Base-by-base conservation (phyloP, 768 basidiomycete genomes). In the Sarcomyxa edulis region DNA sequence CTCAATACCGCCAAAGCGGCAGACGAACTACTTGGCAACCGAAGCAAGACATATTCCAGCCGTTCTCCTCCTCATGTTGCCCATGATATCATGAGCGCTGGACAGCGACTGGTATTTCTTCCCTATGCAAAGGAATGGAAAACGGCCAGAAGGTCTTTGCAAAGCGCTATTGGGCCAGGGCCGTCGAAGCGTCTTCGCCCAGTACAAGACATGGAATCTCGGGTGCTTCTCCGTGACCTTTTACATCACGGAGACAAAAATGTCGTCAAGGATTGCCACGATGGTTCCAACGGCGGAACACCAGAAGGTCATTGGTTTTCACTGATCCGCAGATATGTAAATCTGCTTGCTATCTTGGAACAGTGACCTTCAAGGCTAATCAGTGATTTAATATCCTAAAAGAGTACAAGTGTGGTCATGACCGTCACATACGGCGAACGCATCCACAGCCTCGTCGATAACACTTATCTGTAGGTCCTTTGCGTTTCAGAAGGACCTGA, bases 31-130 rank as follows among this genome's bases (percentile, higher is more conserved):
- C 49, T 55, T 29, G 46, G 51, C 23, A 46, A 45, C 19, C 56
- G 58, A 19, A 53, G 52, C 44, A 47, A 45, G 16, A 42, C 34
- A 15, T 59, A 51, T 36, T 57, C 58, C 3, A 49, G 51, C 25
- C 52, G 58, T 15, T 48, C 53, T 8, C 51, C 51, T 20, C 57
- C 55, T 1, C 55, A 59, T 39, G 54, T 59, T n/a, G 55, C 55
- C 4, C 54, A 56, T n/a, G 55, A 56, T 40, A 52, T 59, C 15
- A 44, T 59, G 50, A 55, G 57, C 40, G 55, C 50, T 22, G 55
- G 52, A 4, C 54, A 56, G 28, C 39, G 57, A 12, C 32, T 53
- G 31, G 48, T 52, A 7, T 56, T 59, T 34, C 26, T 56, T 16
- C 55, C 55, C 4, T 56, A 59, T 37, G 53, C 43, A 11, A 48